Base-by-base conservation (phyloP, 2,329 filamentous ascomycete genomes). In the Colletotrichum horii region DNA sequence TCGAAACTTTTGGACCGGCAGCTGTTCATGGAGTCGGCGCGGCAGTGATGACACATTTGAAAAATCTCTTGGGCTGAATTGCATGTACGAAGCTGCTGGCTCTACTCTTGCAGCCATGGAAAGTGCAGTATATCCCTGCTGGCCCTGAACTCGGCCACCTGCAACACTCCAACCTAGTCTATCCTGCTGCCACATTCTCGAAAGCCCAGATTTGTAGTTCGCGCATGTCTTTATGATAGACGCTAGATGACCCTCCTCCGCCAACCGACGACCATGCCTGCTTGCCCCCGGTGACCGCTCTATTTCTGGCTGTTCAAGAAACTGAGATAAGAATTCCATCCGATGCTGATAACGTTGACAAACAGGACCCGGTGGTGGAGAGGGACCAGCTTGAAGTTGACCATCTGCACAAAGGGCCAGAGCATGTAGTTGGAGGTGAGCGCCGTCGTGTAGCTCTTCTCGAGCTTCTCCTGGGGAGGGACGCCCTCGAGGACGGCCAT, bases 361-460 rank as follows among this genome's bases (percentile, higher is more conserved):
- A 98, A 93, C 80, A 98, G 87, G 56, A 98, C 91, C 75, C 96
- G 91, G 85, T 96, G 93, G 82, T 97, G 91, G 77, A 97, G 88
- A 65, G 96, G 96, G 77, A 98, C 91, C 78, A 97, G 90, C 81
- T 94, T 94, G 87, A 98, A 98, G 88, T 98, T 98, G 81, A 93
- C 89, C 70, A 93, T 88, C 87, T 98, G 96, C 71, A 97, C 95
- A 77, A 89, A 88, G 5, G 96, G 96, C 96, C 96, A 98, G 71
- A 98, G 85, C 87, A 95, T 91, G 89, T 95, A 95, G 87, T 98
- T 98, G 83, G 95, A 93, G 83, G 90, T 90, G 81, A 98, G 90
- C 36, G 94, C 94, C 15, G 91, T 89, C 78, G 86, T 84, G 86
- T 96, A 98, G 76, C 91, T 94, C 80, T 90, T 92, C 75, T 91